These are phyloP conservation scores for Xerocomellus intermedius DNA, from an alignment of 768 basidiomycete species.

Conservation along the genomic window DNA sequence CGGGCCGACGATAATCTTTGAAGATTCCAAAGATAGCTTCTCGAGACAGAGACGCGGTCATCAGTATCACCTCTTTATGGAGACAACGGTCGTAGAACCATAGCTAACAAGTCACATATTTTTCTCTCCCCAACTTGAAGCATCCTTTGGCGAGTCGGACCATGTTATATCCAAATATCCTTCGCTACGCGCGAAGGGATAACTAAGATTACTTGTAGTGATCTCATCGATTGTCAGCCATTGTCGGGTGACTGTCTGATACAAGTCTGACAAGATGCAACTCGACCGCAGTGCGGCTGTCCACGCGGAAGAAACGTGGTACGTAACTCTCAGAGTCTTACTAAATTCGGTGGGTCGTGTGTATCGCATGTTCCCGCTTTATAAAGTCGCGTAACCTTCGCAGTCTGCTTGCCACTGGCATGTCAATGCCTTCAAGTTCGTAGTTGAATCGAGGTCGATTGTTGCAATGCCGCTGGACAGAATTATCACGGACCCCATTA, in stretches of 20 bases:
- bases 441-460: conserved; percentile 1
- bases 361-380: conserved; percentile 20
- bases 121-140: no score
- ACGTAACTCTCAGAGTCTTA: conserved; percentile 16
- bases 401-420: conserved; percentile 2
- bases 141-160: background rate
- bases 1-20: background rate
- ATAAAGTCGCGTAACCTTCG: conserved; percentile 19
- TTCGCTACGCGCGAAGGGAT: background rate
- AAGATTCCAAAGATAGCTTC: conserved; percentile 8
- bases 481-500: conserved; percentile 34
- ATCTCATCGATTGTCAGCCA: background rate
- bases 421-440: conserved; percentile 7
- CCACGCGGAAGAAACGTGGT: conserved; percentile 15
- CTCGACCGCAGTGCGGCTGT: no score
- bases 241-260: no score
- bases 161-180: background rate
- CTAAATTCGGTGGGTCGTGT: conserved; percentile 15
- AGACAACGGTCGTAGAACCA: background rate
- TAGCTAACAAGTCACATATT: background rate
- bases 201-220: background rate
- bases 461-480: conserved; percentile 29
- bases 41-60: background rate
- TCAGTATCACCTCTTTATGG: conserved; percentile 2
- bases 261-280: no score